Evolutionary conservation across 306 rosid species (phyloP), one percentile per base, ranked within the genome.

Genomic region (Quercus agrifolia): DNA sequence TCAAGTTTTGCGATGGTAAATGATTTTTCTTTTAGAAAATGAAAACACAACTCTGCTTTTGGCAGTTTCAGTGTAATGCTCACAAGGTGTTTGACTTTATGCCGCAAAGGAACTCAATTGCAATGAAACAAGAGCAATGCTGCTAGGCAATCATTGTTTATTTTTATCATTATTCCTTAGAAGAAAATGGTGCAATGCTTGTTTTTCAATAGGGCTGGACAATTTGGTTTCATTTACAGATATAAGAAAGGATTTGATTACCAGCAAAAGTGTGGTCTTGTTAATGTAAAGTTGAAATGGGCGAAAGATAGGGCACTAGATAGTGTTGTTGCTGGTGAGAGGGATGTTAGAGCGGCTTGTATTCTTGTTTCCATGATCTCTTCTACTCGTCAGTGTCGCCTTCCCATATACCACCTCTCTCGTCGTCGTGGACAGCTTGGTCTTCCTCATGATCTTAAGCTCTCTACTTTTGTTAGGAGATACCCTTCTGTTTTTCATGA

Each of bases 231-330:
- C 30, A 57, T 86, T 70, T 73, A 9, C 70, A 28, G 77, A 66
- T 46, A 15, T 79, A 78, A 46, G 31, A 75, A 41, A 54, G 91
- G 81, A 56, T 88, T 79, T 63, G 84, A 74, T 63, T 87, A 86
- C 77, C 90, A 86, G 82, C 92, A 86, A 58, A 90, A 61, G 76
- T 82, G 87, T 80, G 44, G 75, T 89, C 79, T 94, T 78, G 98
- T 94, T 31, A 94, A 94, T 77, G 64, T 94, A 68, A 92, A 87
- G 71, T 80, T 94, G 83, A 94, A 94, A 84, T 94, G 98, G 97
- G 97, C 82, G 71, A 89, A 92, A 85, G 98, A 94, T 80, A 83
- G 84, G 63, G 82, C 86, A 67, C 79, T 94, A 76, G 97, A 92
- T 84, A 77, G 83, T 71, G 90, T 80, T 44, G 99, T 92, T 56